phyloP scores from a whole-genome alignment of 495 filamentous ascomycete genomes.

The Penicillium riverlandense region DNA sequence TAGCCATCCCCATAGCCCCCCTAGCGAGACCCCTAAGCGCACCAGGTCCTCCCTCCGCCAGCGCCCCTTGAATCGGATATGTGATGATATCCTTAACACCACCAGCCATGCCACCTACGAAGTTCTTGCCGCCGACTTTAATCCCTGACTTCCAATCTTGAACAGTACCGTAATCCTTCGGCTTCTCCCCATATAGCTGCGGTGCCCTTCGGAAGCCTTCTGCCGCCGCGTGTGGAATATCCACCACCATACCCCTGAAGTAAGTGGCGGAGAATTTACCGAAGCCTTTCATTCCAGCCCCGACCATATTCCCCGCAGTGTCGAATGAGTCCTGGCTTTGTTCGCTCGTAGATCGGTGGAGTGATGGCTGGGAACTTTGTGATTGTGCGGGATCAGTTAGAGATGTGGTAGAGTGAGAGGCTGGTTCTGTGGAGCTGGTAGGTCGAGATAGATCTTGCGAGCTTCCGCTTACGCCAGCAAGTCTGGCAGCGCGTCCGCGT shows the following conservation, averaged over 20 bases:
- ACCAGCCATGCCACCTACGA: slow-evolving; percentile 65
- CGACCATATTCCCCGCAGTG: slow-evolving; percentile 18
- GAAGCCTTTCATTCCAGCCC: slow-evolving; percentile 21
- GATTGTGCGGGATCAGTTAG: no score
- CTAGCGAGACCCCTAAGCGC: slow-evolving; percentile 61
- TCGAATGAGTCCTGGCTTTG: not conserved
- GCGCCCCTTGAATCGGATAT: slow-evolving; percentile 57
- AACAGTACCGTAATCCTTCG: slow-evolving; percentile 27
- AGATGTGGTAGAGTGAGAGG: not conserved
- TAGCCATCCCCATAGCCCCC: slow-evolving; percentile 64
- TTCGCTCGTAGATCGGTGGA: not conserved
- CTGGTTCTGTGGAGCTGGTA: not conserved
- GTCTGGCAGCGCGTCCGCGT: slow-evolving; percentile 1
- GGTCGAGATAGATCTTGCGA: not conserved
- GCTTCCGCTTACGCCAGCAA: not conserved
- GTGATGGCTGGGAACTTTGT: no score
- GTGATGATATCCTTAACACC: slow-evolving; percentile 62
- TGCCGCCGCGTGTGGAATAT: slow-evolving; percentile 64
- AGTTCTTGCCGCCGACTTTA: slow-evolving; percentile 43
- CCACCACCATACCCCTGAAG: slow-evolving; percentile 40
- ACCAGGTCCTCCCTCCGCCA: slow-evolving; percentile 50
- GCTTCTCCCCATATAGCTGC: slow-evolving; percentile 61
- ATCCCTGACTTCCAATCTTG: slow-evolving; percentile 29
- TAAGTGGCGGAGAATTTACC: slow-evolving; percentile 22
- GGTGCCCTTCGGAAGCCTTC: slow-evolving; percentile 83